Percentiles rank a stretch among this genome's conserved stretches.
phyloP scores from a whole-genome alignment of 176 grass and related monocot genomes.

The Lolium rigidum region DNA sequence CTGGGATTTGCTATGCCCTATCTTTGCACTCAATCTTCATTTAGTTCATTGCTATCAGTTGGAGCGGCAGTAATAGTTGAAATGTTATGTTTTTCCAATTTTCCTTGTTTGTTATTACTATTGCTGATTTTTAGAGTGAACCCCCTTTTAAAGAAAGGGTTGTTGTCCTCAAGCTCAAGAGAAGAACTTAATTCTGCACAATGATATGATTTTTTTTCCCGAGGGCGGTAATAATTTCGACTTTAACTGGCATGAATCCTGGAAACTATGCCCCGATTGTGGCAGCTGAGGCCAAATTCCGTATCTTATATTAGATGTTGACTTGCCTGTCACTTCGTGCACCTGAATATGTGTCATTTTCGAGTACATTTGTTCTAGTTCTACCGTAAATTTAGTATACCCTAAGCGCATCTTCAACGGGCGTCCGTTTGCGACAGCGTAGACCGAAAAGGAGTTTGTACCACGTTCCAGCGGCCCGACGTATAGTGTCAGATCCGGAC shows the following conservation, averaged over 20 bases:
- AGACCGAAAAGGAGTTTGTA: too few species aligned
- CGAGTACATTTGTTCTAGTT: background rate
- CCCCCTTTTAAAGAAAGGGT: background rate
- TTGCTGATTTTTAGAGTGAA: background rate
- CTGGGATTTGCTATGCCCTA: too few species aligned
- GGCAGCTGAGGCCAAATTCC: background rate
- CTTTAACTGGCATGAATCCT: background rate
- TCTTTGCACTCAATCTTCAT: too few species aligned
- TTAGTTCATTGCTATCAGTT: background rate
- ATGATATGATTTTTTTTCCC: too few species aligned
- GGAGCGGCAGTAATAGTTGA: background rate
- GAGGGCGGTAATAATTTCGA: background rate
- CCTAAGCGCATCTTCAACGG: too few species aligned
- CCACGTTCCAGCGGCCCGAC: too few species aligned
- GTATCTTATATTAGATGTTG: background rate
- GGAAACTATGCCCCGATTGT: background rate
- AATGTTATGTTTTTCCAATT: background rate
- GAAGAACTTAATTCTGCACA: background rate
- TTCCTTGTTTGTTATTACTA: too few species aligned
- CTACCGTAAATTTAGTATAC: too few species aligned
- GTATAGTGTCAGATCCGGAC: too few species aligned
- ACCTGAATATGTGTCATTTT: background rate
- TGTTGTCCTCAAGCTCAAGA: background rate
- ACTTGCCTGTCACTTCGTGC: background rate
- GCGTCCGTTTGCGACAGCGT: too few species aligned